Percentiles rank a stretch among this genome's conserved stretches.
Evolutionary conservation across 2,329 filamentous ascomycete species (phyloP).

Genomic region (Penicillium rolfsii): DNA sequence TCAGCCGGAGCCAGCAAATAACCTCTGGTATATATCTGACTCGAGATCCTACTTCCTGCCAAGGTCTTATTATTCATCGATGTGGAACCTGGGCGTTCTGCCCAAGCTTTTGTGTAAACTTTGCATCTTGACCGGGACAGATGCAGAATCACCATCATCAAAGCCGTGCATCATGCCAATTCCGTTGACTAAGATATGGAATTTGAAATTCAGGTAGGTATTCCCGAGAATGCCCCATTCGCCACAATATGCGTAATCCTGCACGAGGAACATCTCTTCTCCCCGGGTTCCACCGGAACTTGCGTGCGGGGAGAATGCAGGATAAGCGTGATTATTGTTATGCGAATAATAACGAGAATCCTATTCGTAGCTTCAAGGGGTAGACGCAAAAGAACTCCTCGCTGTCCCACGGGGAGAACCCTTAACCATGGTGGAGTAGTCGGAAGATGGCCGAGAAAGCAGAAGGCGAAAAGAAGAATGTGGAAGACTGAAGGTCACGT

Average conservation of each 20-base stretch:
- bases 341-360: slow-evolving; percentile 18
- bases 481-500: not conserved
- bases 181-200: slow-evolving; percentile 5
- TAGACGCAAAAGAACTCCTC: slow-evolving; percentile 4
- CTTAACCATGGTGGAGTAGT: slow-evolving; percentile 22
- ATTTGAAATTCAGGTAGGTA: not conserved
- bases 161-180: slow-evolving; percentile 12
- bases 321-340: slow-evolving; percentile 13
- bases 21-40: slow-evolving; percentile 23
- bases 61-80: not conserved
- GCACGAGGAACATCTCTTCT: slow-evolving; percentile 11
- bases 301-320: slow-evolving; percentile 20
- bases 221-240: slow-evolving; percentile 15
- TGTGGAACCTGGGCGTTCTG: not conserved
- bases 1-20: slow-evolving; percentile 31
- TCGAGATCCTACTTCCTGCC: slow-evolving; percentile 19
- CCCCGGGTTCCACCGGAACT: slow-evolving; percentile 17
- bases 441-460: slow-evolving; percentile 19
- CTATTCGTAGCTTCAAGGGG: slow-evolving; percentile 3
- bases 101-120: not conserved
- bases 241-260: slow-evolving; percentile 17
- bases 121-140: not conserved
- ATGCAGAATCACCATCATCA: not conserved
- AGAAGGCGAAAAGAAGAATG: not conserved
- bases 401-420: slow-evolving; percentile 19